A percentile compares a stretch with the other conserved stretches of the same genome.
phyloP scores from a whole-genome alignment of 1,284 basidiomycete species.

The Butyriboletus pseudospeciosus region DNA sequence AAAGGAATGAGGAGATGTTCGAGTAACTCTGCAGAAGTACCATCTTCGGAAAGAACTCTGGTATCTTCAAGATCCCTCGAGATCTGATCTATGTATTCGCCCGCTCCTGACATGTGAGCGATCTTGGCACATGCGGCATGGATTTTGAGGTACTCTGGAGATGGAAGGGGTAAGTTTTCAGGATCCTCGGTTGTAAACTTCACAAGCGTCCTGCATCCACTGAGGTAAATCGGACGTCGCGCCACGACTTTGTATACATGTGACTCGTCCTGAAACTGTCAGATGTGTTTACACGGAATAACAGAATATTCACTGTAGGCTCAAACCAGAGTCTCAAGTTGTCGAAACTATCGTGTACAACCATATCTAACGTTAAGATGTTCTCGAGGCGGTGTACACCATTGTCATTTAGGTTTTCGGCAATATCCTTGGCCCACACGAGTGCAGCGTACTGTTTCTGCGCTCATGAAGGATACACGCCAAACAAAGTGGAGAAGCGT shows the following conservation, averaged over 20 bases:
- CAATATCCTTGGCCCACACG: not conserved
- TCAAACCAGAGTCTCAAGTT: slow-evolving; percentile 1
- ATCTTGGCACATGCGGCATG: slow-evolving; percentile 31
- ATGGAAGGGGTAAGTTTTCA: slow-evolving; percentile 5
- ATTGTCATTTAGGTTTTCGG: not conserved
- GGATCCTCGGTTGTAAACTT: not conserved
- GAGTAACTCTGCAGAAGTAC: slow-evolving; percentile 25
- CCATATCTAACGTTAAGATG: not conserved
- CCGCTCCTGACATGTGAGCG: slow-evolving; percentile 32
- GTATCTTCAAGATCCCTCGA: slow-evolving; percentile 25
- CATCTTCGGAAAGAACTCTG: slow-evolving; percentile 24
- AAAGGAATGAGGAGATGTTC: slow-evolving; percentile 10
- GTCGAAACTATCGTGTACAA: not conserved
- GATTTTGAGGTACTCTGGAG: slow-evolving; percentile 11
- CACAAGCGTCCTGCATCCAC: not conserved
- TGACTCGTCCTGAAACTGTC: not conserved
- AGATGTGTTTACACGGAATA: not conserved
- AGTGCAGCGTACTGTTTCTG: not conserved
- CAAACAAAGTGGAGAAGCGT: not conserved
- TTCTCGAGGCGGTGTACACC: not conserved
- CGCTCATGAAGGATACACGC: not conserved
- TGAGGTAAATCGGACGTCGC: not conserved
- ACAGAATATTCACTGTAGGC: not conserved
- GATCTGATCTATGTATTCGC: slow-evolving; percentile 26
- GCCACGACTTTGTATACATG: not conserved